These are phyloP conservation scores for Suillus subluteus DNA, from an alignment of 768 basidiomycete species.

Conservation along the genomic window DNA sequence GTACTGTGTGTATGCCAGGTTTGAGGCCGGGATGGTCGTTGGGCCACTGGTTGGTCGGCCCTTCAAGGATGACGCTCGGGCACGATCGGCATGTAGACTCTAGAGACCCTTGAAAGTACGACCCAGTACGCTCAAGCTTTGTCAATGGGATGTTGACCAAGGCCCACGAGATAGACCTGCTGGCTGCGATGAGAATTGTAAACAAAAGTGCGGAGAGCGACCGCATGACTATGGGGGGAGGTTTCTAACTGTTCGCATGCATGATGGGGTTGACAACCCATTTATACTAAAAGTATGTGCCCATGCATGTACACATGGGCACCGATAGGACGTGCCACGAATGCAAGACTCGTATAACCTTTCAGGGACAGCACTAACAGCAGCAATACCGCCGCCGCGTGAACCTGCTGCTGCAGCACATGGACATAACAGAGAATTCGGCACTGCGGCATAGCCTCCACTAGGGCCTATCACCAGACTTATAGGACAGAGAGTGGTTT, in stretches of 20 bases:
- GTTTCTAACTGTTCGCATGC: neutral
- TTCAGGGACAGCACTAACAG: neutral
- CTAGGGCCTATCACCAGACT: neutral
- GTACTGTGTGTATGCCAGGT: constrained; percentile 22
- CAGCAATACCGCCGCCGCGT: neutral
- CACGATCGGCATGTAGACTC: constrained; percentile 24
- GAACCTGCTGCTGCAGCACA: neutral
- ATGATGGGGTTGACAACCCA: neutral
- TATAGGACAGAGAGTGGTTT: neutral
- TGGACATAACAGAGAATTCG: no score
- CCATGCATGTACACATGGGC: neutral
- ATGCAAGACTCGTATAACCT: neutral
- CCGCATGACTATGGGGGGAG: constrained; percentile 15
- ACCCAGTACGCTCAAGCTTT: constrained; percentile 17
- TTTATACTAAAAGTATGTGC: neutral
- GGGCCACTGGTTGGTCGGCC: constrained; percentile 8
- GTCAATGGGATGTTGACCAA: constrained; percentile 17
- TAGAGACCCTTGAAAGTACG: constrained; percentile 22
- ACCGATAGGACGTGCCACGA: neutral
- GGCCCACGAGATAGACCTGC: constrained; percentile 11
- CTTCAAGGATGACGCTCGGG: constrained; percentile 20
- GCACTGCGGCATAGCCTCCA: neutral
- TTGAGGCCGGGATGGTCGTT: constrained; percentile 21
- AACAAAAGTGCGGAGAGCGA: constrained; percentile 13
- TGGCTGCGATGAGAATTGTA: constrained; percentile 14